These are phyloP conservation scores for Coprinellus micaceus DNA, from an alignment of 768 basidiomycete genomes.

Conservation along the genomic window DNA sequence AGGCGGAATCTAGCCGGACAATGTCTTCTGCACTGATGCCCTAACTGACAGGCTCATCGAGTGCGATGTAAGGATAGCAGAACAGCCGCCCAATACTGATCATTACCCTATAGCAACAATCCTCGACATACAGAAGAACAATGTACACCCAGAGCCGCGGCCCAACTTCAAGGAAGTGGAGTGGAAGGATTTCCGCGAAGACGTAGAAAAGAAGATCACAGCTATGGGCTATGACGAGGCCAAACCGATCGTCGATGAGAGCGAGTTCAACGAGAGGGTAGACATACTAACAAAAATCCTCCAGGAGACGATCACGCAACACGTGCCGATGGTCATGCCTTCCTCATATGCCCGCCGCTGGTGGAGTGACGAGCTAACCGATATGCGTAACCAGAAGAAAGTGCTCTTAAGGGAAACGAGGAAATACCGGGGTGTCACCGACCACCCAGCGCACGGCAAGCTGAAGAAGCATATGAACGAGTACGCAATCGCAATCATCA, in stretches of 20 bases:
- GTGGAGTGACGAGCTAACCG: slow-evolving; percentile 24
- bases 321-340: neutral
- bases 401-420: slow-evolving; percentile 4
- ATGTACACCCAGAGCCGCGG: neutral
- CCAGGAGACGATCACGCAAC: slow-evolving; percentile 6
- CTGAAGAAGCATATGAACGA: slow-evolving; percentile 8
- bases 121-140: slow-evolving; percentile 19
- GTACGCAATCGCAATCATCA: slow-evolving; percentile 14
- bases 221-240: neutral
- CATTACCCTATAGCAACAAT: slow-evolving; percentile 36
- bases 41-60: slow-evolving; percentile 26
- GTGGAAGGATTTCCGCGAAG: slow-evolving; percentile 20
- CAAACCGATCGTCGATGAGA: neutral
- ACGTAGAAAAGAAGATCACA: slow-evolving; percentile 1
- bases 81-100: slow-evolving; percentile 28
- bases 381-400: slow-evolving; percentile 13
- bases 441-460: slow-evolving; percentile 24
- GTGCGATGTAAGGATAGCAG: slow-evolving; percentile 28
- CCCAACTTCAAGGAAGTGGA: slow-evolving; percentile 16
- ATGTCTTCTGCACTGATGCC: slow-evolving; percentile 34
- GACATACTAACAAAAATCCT: slow-evolving; percentile 8
- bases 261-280: neutral
- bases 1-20: slow-evolving; percentile 38
- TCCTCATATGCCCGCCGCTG: slow-evolving; percentile 13
- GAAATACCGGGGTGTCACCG: slow-evolving; percentile 4